Percentiles rank a stretch among this genome's conserved stretches.
These are phyloP conservation scores for Petasospora rhodanensis DNA, from an alignment of 1,139 yeast genomes.

Conservation along the genomic window DNA sequence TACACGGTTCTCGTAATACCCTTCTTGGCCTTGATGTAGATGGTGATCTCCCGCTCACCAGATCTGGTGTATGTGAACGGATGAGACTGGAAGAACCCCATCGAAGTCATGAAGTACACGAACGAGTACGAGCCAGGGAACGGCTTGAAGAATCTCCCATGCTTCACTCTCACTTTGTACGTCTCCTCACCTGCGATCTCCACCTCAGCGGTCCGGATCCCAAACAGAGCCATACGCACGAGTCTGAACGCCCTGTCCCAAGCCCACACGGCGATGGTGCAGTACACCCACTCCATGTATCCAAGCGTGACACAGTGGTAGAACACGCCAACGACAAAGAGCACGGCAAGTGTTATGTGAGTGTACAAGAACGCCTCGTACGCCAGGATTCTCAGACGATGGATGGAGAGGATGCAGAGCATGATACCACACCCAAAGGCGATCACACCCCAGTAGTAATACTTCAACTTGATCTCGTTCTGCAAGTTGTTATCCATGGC, in stretches of 20 bases:
- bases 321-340: constrained; percentile 57
- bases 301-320: constrained; percentile 46
- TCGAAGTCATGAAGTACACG: constrained; percentile 41
- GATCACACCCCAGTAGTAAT: constrained; percentile 52
- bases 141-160: constrained; percentile 36
- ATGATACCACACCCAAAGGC: constrained; percentile 41
- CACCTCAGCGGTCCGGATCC: constrained; percentile 39
- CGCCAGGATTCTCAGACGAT: constrained; percentile 46
- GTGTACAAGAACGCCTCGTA: constrained; percentile 61
- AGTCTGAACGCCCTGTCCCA: constrained; percentile 54
- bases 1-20: constrained; percentile 37
- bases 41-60: constrained; percentile 27
- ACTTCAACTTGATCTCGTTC: too few species aligned
- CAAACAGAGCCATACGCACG: constrained; percentile 44
- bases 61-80: constrained; percentile 40
- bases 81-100: constrained; percentile 51
- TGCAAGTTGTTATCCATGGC: too few species aligned
- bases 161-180: constrained; percentile 25
- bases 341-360: constrained; percentile 56
- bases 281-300: constrained; percentile 43
- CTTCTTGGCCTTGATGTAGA: constrained; percentile 39
- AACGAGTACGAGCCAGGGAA: constrained; percentile 64
- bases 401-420: constrained; percentile 40
- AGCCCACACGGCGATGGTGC: constrained; percentile 60
- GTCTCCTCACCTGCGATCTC: constrained; percentile 44